A percentile compares a stretch with the other conserved stretches of the same genome.
phyloP scores from a whole-genome alignment of 2,329 filamentous ascomycete genomes.

The Chrysosporium queenslandicum region DNA sequence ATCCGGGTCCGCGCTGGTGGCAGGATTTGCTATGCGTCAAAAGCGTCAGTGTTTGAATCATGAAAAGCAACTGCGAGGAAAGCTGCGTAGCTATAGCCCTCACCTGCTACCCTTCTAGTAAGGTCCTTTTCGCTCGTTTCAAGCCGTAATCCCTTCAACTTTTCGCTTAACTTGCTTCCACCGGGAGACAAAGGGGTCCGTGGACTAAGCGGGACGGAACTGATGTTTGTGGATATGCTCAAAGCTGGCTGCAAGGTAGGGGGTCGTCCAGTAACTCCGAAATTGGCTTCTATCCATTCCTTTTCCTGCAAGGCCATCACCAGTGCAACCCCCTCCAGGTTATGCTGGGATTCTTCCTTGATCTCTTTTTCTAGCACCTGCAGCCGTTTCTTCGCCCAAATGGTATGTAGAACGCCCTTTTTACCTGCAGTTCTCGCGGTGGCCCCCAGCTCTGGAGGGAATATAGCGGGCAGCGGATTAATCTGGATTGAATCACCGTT shows the following conservation, averaged over 20 bases:
- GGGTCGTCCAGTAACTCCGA: conserved; percentile 45
- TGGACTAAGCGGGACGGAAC: conserved; percentile 29
- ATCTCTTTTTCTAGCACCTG: conserved; percentile 69
- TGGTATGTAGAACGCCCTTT: conserved; percentile 75
- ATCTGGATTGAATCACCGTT: conserved; percentile 47
- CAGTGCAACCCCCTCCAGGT: conserved; percentile 70
- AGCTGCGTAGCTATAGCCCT: conserved; percentile 18
- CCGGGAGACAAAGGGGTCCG: conserved; percentile 53
- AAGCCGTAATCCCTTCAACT: conserved; percentile 66
- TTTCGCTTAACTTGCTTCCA: conserved; percentile 64
- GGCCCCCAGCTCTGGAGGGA: conserved; percentile 62
- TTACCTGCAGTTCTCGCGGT: conserved; percentile 57
- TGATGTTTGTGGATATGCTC: conserved; percentile 24
- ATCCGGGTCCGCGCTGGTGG: conserved; percentile 20
- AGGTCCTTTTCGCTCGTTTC: conserved; percentile 62
- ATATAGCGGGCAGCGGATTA: conserved; percentile 79
- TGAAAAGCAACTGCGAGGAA: not conserved
- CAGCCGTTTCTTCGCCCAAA: conserved; percentile 79
- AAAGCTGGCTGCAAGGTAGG: conserved; percentile 26
- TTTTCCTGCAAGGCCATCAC: conserved; percentile 77
- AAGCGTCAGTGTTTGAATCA: not conserved
- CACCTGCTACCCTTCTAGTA: conserved; percentile 45
- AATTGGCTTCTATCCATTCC: conserved; percentile 75
- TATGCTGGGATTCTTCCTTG: conserved; percentile 58
- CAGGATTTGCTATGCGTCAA: not conserved